Conservation (phyloP, 805 yeast species). For the Wickerhamomyces strasburgensis region DNA sequence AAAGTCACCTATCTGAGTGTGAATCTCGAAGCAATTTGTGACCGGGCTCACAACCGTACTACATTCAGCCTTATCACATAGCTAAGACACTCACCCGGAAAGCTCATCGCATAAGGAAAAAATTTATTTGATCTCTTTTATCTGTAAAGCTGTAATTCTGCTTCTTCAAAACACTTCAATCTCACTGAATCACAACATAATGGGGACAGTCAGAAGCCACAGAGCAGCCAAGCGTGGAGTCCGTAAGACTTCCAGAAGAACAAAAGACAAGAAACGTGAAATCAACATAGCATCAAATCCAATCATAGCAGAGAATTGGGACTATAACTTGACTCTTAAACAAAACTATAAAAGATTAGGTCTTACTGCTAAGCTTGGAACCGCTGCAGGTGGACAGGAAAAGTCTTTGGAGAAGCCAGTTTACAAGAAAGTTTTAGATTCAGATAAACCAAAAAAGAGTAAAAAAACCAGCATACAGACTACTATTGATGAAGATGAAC, state of each 20-base stretch:
- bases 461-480: slow-evolving; percentile 12
- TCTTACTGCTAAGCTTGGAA: slow-evolving; percentile 58
- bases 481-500: slow-evolving; percentile 25
- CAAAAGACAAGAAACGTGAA: slow-evolving; percentile 65
- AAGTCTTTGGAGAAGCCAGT: slow-evolving; percentile 38
- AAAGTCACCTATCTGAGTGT: no score
- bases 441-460: no score
- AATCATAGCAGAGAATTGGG: slow-evolving; percentile 89
- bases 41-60: no score
- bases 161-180: not conserved
- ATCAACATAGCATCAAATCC: slow-evolving; percentile 68
- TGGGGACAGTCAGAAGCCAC: slow-evolving; percentile 80
- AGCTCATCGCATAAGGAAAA: slow-evolving; percentile 1
- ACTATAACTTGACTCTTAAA: slow-evolving; percentile 66
- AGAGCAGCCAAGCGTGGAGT: slow-evolving; percentile 73
- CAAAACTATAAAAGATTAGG: slow-evolving; percentile 89
- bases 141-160: not conserved
- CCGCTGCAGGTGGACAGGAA: slow-evolving; percentile 79
- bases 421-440: slow-evolving; percentile 29
- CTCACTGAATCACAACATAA: slow-evolving; percentile 24
- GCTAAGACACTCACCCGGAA: not conserved
- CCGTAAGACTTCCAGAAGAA: slow-evolving; percentile 62
- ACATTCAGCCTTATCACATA: no score
- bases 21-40: no score
- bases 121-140: no score